phyloP scores from a whole-genome alignment of 2,329 filamentous ascomycete genomes.

The Dothiorella sarmentorum region DNA sequence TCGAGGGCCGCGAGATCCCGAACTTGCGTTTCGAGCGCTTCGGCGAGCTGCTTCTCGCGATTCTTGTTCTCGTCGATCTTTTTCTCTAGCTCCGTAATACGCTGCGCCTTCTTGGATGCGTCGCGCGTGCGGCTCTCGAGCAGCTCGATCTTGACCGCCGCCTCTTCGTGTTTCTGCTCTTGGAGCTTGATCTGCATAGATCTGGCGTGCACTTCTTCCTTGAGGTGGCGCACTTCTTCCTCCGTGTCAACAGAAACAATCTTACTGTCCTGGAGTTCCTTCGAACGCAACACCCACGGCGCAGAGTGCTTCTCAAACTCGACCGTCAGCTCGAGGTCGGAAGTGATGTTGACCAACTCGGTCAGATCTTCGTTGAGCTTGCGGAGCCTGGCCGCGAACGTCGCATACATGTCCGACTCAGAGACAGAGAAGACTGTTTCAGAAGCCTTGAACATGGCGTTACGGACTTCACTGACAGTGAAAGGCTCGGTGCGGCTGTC shows the following conservation, averaged over 20 bases:
- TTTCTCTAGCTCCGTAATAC: slow-evolving; percentile 18
- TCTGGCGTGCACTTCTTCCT: slow-evolving; percentile 75
- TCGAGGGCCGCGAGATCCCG: slow-evolving; percentile 15
- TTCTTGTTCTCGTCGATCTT: slow-evolving; percentile 12
- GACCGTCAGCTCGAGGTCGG: slow-evolving; percentile 42
- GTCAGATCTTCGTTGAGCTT: slow-evolving; percentile 61
- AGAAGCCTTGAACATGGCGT: slow-evolving; percentile 13
- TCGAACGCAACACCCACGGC: slow-evolving; percentile 80
- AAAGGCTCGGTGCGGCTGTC: slow-evolving; percentile 56
- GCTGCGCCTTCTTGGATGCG: slow-evolving; percentile 66
- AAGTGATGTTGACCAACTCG: slow-evolving; percentile 63
- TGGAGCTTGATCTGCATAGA: slow-evolving; percentile 50
- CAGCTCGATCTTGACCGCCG: slow-evolving; percentile 88
- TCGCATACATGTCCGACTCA: slow-evolving; percentile 67
- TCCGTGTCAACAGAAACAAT: slow-evolving; percentile 77
- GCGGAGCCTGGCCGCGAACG: slow-evolving; percentile 65
- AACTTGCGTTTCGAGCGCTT: slow-evolving; percentile 10
- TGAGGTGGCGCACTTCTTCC: slow-evolving; percentile 76
- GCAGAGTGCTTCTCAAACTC: slow-evolving; percentile 67
- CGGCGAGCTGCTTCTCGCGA: slow-evolving; percentile 14
- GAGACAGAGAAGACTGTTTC: slow-evolving; percentile 42
- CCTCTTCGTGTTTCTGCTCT: slow-evolving; percentile 80
- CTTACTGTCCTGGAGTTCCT: slow-evolving; percentile 79
- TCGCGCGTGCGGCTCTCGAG: slow-evolving; percentile 85
- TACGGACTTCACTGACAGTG: slow-evolving; percentile 16